These are phyloP conservation scores for Phytophthora megakarya DNA, from an alignment of 352 stramenopile genomes.

Conservation along the genomic window DNA sequence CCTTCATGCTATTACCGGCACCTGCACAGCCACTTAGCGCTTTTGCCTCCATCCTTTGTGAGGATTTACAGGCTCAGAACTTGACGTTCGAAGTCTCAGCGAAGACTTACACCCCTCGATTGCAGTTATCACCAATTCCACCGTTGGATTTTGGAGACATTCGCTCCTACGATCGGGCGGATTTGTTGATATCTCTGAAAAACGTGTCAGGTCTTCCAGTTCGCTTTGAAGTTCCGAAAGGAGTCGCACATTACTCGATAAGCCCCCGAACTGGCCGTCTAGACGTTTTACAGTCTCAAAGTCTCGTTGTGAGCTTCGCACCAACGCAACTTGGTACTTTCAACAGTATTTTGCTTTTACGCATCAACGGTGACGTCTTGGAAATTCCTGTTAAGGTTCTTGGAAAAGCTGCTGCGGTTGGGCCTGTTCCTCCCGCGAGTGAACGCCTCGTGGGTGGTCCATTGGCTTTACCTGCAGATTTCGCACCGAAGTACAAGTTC, in stretches of 20 bases:
- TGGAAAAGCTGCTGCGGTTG: conserved; percentile 64
- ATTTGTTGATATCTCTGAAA: conserved; percentile 87
- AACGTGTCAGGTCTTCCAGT: conserved; percentile 77
- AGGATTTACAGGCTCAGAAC: conserved; percentile 70
- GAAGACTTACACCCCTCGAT: conserved; percentile 55
- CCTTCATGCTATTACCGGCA: conserved; percentile 26
- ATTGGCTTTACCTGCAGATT: conserved; percentile 80
- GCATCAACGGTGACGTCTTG: conserved; percentile 56
- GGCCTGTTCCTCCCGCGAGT: conserved; percentile 35
- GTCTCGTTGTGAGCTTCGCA: conserved; percentile 88
- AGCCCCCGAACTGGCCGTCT: conserved; percentile 70
- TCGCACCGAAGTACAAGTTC: conserved; percentile 91
- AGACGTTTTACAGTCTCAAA: conserved; percentile 88
- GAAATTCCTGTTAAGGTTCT: conserved; percentile 63
- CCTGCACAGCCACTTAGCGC: conserved; percentile 47
- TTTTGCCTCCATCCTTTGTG: conserved; percentile 77
- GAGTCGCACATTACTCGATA: conserved; percentile 75
- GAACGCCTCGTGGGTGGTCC: conserved; percentile 55
- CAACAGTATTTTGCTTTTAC: conserved; percentile 43
- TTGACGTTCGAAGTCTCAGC: conserved; percentile 78
- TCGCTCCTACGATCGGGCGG: conserved; percentile 70
- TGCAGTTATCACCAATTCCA: conserved; percentile 48
- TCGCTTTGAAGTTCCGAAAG: conserved; percentile 60
- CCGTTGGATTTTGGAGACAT: conserved; percentile 86
- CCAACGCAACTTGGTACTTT: conserved; percentile 89